These are phyloP conservation scores for Cucumis cinereus DNA, from an alignment of 306 rosid species.

Conservation along the genomic window DNA sequence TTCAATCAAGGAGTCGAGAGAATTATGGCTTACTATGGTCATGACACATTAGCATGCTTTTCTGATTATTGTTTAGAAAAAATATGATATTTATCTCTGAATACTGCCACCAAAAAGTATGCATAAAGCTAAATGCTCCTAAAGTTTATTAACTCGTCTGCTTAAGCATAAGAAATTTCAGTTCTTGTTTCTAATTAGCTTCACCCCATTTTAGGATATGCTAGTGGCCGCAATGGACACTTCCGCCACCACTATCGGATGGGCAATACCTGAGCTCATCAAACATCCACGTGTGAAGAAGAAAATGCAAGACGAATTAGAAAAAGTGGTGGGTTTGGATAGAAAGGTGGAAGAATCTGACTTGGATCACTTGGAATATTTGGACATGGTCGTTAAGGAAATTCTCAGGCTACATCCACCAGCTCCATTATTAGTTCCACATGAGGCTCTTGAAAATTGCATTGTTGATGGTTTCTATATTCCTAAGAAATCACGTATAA, in stretches of 20 bases:
- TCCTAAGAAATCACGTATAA: conserved; percentile 22
- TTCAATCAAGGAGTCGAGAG: not conserved
- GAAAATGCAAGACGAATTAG: conserved; percentile 40
- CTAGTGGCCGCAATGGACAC: conserved; percentile 36
- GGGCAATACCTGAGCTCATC: conserved; percentile 40
- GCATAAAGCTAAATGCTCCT: not conserved
- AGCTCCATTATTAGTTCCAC: conserved; percentile 47
- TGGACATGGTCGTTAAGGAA: conserved; percentile 50
- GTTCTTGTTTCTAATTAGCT: not conserved
- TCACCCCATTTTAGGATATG: conserved; percentile 38
- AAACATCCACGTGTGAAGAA: conserved; percentile 43
- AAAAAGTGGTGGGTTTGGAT: conserved; percentile 38
- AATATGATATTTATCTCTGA: not conserved
- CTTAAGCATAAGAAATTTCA: not conserved
- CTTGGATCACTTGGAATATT: conserved; percentile 22
- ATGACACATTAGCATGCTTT: not conserved
- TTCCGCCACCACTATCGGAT: conserved; percentile 37
- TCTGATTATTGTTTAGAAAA: not conserved
- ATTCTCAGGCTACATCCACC: conserved; percentile 47
- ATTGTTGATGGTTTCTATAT: conserved; percentile 30
- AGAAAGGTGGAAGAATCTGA: conserved; percentile 51
- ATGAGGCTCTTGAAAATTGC: conserved; percentile 37
- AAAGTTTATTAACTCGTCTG: not conserved
- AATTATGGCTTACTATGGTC: not conserved
- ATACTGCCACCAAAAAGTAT: not conserved